Conservation (phyloP, 2,329 filamentous ascomycete species). For the Byssochlamys sp. region DNA sequence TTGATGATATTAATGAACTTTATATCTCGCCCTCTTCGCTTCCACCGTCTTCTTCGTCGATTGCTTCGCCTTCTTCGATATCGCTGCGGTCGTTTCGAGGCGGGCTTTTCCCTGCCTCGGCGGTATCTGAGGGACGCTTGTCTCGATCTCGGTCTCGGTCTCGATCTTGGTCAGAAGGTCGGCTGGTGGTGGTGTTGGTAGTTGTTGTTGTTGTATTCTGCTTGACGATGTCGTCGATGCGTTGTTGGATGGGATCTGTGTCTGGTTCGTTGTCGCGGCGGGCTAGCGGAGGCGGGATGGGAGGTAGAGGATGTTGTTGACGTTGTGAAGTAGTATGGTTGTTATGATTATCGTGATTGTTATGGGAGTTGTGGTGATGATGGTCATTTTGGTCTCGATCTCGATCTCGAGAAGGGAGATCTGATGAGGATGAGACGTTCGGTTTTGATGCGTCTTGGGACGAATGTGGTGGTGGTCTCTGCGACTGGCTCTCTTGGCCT, state of each 20-base stretch:
- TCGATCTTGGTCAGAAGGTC: conserved; percentile 9
- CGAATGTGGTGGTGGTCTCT: neutral
- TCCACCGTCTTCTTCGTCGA: conserved; percentile 14
- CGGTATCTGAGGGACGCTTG: conserved; percentile 1
- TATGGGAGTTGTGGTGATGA: conserved; percentile 5
- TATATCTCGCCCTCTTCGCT: conserved; percentile 37
- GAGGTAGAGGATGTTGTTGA: conserved; percentile 12
- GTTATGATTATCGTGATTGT: neutral
- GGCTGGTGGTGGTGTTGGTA: neutral
- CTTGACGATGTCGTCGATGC: conserved; percentile 28
- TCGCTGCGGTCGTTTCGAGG: conserved; percentile 1
- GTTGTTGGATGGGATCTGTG: conserved; percentile 25
- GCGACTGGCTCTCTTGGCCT: neutral
- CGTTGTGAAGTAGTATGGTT: conserved; percentile 3
- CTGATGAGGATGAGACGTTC: neutral
- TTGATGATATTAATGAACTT: neutral
- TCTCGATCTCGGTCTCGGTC: conserved; percentile 7
- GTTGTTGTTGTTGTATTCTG: conserved; percentile 17
- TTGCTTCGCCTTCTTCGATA: conserved; percentile 2
- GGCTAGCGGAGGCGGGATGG: conserved; percentile 6
- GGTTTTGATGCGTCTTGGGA: neutral
- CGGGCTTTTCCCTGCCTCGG: neutral
- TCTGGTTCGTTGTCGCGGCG: conserved; percentile 2
- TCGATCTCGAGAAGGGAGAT: conserved; percentile 1
- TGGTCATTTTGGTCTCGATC: neutral